A percentile compares a stretch with the other conserved stretches of the same genome.
Evolutionary conservation across 208 protist genomes (phyloP).

Genomic region (Acanthamoeba sp.): DNA sequence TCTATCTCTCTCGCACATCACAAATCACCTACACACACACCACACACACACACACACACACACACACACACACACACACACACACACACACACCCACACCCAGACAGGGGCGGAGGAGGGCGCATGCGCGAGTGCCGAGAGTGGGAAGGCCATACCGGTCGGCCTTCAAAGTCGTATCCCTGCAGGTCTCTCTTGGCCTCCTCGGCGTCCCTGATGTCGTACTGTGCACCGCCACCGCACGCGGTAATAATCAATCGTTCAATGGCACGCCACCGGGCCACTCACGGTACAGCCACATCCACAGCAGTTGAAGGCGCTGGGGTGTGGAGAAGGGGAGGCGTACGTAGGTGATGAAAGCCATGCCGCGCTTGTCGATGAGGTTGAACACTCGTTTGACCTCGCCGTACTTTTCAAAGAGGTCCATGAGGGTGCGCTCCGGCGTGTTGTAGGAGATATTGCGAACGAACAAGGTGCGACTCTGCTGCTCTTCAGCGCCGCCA

Average conservation of each 20-base stretch:
- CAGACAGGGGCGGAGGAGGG: not conserved
- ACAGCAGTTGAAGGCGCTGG: too few species aligned
- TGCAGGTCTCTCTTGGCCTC: constrained; percentile 31
- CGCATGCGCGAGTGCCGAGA: not conserved
- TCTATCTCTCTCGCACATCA: too few species aligned
- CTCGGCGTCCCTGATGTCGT: constrained; percentile 18
- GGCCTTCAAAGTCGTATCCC: not conserved
- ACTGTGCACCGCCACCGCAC: not conserved
- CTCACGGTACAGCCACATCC: too few species aligned
- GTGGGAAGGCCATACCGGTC: not conserved
- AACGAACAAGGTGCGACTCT: not conserved
- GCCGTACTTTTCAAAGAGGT: not conserved
- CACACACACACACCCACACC: too few species aligned
- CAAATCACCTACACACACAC: too few species aligned
- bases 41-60: too few species aligned
- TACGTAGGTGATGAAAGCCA: constrained; percentile 49
- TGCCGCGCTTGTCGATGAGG: constrained; percentile 49
- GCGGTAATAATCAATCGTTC: not conserved
- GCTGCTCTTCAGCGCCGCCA: not conserved
- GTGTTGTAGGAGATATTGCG: not conserved
- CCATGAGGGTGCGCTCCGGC: not conserved
- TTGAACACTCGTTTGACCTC: constrained; percentile 30
- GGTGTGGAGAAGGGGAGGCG: not conserved
- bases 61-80: too few species aligned
- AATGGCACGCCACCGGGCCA: too few species aligned